Conservation (phyloP, 306 rosid genomes). For the Sophora flavescens region DNA sequence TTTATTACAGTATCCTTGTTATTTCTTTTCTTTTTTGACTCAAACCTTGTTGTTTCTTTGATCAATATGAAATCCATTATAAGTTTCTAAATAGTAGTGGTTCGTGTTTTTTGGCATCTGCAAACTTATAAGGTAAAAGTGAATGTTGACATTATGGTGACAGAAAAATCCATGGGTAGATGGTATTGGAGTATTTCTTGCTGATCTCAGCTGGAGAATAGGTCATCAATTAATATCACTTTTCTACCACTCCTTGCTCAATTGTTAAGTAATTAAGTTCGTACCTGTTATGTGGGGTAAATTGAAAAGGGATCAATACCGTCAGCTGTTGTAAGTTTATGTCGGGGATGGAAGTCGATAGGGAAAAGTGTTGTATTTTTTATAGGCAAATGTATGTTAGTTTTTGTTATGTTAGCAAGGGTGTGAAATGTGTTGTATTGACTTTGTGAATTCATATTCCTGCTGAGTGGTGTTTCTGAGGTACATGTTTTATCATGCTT, state of each 20-base stretch:
- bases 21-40: background rate
- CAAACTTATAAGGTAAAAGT: slow-evolving; percentile 10
- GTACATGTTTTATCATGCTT: slow-evolving; percentile 22
- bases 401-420: too few relatives aligned
- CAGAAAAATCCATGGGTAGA: background rate
- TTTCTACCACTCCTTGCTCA: background rate
- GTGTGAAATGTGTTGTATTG: background rate
- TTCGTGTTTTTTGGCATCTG: slow-evolving; percentile 1
- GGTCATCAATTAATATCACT: background rate
- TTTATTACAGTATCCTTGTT: background rate
- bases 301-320: background rate
- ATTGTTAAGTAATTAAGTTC: background rate
- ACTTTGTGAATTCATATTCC: slow-evolving; percentile 1
- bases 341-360: background rate
- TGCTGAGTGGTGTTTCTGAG: background rate
- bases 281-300: slow-evolving; percentile 1
- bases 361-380: background rate
- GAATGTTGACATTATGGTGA: background rate
- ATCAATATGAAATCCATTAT: slow-evolving; percentile 13
- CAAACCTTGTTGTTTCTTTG: background rate
- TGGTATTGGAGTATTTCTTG: slow-evolving; percentile 9
- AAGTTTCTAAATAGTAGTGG: background rate
- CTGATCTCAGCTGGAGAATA: background rate
- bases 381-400: too few relatives aligned
- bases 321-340: slow-evolving; percentile 6